Percentiles rank a stretch among this genome's conserved stretches.
Conservation (phyloP, 1,284 basidiomycete species). For the Ustilago tritici region DNA sequence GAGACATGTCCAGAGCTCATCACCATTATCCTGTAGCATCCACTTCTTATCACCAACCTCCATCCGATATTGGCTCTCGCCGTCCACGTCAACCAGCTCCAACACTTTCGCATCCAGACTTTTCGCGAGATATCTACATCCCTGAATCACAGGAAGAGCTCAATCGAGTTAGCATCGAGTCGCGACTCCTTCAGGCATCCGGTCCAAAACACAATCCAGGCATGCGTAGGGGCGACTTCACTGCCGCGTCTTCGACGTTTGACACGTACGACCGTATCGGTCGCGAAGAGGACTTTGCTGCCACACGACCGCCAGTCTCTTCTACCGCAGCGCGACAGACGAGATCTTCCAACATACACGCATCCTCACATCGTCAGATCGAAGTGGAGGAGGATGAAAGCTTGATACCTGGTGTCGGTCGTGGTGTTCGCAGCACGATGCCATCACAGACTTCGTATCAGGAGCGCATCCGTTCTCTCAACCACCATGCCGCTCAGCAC, state of each 20-base stretch:
- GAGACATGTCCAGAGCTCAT: slow-evolving; percentile 32
- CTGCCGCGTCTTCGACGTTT: slow-evolving; percentile 37
- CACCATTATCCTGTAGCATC: slow-evolving; percentile 39
- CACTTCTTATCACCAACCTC: slow-evolving; percentile 41
- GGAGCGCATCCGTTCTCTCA: slow-evolving; percentile 28
- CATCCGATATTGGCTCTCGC: slow-evolving; percentile 5
- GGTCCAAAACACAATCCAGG: slow-evolving; percentile 23
- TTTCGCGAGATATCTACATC: slow-evolving; percentile 48
- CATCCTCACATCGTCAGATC: slow-evolving; percentile 9
- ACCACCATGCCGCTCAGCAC: slow-evolving; percentile 23
- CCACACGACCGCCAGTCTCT: slow-evolving; percentile 6
- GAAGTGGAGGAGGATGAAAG: slow-evolving; percentile 43
- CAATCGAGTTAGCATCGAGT: slow-evolving; percentile 44
- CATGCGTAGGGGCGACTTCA: slow-evolving; percentile 24
- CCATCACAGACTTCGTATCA: slow-evolving; percentile 32
- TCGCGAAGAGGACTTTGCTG: slow-evolving; percentile 31
- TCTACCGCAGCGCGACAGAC: slow-evolving; percentile 11
- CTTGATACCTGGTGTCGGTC: slow-evolving; percentile 54
- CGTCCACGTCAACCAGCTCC: slow-evolving; percentile 8
- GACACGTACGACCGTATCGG: slow-evolving; percentile 55
- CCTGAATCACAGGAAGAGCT: slow-evolving; percentile 45
- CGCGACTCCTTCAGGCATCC: slow-evolving; percentile 29
- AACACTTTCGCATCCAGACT: slow-evolving; percentile 21
- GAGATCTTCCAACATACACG: slow-evolving; percentile 11
- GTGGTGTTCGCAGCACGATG: slow-evolving; percentile 36